Base-by-base conservation (phyloP, 2,329 filamentous ascomycete species). In the Xylaria sp. region DNA sequence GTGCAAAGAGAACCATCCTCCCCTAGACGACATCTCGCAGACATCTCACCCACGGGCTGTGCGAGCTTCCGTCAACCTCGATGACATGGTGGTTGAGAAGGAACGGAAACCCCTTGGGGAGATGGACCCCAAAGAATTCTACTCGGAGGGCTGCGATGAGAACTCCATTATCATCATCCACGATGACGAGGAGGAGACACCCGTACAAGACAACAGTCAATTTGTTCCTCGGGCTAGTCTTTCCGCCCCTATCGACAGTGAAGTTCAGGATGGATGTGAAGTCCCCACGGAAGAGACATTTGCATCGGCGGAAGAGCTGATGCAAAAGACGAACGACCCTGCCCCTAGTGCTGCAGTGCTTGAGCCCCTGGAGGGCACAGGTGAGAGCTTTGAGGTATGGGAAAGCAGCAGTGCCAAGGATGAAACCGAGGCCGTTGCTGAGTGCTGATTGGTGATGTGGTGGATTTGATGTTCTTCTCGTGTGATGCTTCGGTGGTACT, bases 1-100 rank as follows among this genome's bases (percentile, higher is more conserved):
- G 67, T 84, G 85, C 71, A 99, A 99, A 81, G 94, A 99, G 80
- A 99, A 99, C 73, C 87, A 97, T 17, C 91, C 94, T 4, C 94
- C 94, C 1, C 74, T 78, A 2, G 85, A 86, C 57, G 87, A 90
- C 46, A 75, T 90, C 38, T 86, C 85, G 27, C 84, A 90, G 71
- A 87, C 85, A 0, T 78, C 79, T 15, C 68, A 70, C 21, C 71
- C 75, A 1, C 72, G 74, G 0, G 68, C 72, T n/a, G 65, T 75
- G 23, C 73, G 76, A n/a, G 67, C 73, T 8, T 66, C 68, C 21
- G 66, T 71, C 21, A 71, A 71, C 21, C 69, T 71, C 2, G 84
- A 87, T 51, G 80, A 82, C 60, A 88, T 88, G 81, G 73, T 85
- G 17, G 80, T 89, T 23, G 87, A 90, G 70, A 85, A 88, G 74